Evolutionary conservation across 129 eudicot genomes (phyloP).

Genomic region (Flaveria linearis): DNA sequence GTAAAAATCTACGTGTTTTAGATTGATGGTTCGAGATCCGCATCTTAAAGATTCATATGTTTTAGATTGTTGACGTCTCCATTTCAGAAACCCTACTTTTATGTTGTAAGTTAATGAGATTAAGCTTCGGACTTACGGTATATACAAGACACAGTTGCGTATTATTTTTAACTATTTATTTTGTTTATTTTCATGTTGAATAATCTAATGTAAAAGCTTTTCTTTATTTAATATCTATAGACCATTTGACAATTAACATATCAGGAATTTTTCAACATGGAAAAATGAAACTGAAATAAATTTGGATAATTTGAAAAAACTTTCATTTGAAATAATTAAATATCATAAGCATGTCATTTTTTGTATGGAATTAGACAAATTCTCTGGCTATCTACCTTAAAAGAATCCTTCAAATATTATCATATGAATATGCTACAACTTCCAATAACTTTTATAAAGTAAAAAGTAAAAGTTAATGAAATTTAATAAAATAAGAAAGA

Average conservation of each 20-base stretch:
- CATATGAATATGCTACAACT: constrained; percentile 34
- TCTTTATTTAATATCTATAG: not conserved
- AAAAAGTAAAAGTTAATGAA: constrained; percentile 29
- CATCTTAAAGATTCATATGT: not conserved
- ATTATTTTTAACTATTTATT: not conserved
- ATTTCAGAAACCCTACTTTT: not conserved
- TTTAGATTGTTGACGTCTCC: not conserved
- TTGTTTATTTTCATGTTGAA: not conserved
- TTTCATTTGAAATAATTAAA: constrained; percentile 22
- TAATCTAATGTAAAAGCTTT: not conserved
- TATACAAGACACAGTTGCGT: not conserved
- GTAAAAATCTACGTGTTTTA: not conserved
- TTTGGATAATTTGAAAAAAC: constrained; percentile 1
- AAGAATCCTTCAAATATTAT: constrained; percentile 28
- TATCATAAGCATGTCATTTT: constrained; percentile 38
- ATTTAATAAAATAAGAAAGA: constrained; percentile 30
- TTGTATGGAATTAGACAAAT: constrained; percentile 41
- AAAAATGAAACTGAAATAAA: not conserved
- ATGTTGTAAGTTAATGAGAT: not conserved
- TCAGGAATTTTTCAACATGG: not conserved
- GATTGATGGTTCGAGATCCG: not conserved
- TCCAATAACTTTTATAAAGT: constrained; percentile 42
- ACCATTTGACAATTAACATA: not conserved
- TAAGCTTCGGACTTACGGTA: not conserved
- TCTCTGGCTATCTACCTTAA: constrained; percentile 40